Conservation (phyloP, 2,329 filamentous ascomycete species). For the Arthroderma sp. region DNA sequence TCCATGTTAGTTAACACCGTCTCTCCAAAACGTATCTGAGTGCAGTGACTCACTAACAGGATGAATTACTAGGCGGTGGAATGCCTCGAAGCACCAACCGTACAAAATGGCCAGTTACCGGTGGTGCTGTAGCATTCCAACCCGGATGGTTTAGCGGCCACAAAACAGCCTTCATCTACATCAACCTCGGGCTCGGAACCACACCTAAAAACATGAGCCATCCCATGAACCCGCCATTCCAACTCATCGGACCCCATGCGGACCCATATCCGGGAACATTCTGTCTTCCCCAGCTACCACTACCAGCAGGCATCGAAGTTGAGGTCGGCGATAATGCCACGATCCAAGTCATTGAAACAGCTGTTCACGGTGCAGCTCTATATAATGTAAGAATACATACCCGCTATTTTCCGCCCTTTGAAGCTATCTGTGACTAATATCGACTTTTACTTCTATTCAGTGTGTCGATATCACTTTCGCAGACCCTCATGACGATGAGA, state of each 20-base stretch:
- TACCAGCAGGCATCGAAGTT: constrained; percentile 59
- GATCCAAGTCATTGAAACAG: constrained; percentile 74
- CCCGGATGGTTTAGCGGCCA: constrained; percentile 96
- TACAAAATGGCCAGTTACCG: constrained; percentile 78
- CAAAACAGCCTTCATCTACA: constrained; percentile 64
- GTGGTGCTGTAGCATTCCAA: constrained; percentile 79
- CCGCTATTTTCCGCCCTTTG: background rate
- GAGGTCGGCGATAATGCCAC: constrained; percentile 78
- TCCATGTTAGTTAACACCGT: constrained; percentile 56
- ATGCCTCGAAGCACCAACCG: constrained; percentile 65
- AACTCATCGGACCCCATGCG: constrained; percentile 69
- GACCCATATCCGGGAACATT: constrained; percentile 76
- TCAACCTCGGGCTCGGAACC: constrained; percentile 80
- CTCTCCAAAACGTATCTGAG: constrained; percentile 58
- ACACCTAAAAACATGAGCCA: constrained; percentile 79
- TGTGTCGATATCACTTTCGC: constrained; percentile 92
- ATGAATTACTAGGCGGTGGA: constrained; percentile 69
- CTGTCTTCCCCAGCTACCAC: constrained; percentile 77
- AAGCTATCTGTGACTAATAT: background rate
- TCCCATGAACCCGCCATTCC: constrained; percentile 66
- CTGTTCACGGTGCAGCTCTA: constrained; percentile 68
- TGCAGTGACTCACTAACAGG: constrained; percentile 62
- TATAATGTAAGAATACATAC: constrained; percentile 53
- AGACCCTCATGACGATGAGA: constrained; percentile 52
- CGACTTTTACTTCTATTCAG: constrained; percentile 33